Base-by-base conservation (phyloP, 441 rosid species). In the Aleurites moluccanus region DNA sequence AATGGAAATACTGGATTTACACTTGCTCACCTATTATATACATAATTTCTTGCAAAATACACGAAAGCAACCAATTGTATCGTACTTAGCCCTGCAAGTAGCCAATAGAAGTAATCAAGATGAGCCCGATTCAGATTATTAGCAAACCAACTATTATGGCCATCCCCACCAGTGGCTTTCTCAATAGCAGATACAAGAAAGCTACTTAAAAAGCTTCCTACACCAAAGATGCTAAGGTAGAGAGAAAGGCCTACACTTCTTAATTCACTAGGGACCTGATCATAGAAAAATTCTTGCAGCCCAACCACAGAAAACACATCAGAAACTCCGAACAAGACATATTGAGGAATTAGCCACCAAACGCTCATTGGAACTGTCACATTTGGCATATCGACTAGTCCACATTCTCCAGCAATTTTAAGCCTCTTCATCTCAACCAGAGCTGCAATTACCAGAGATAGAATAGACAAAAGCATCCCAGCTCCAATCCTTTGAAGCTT, bases 271-370 rank as follows among this genome's bases (percentile, higher is more conserved):
- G 95, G 93, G 56, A 86, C 90, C 78, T 91, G 92, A 75, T 86
- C 88, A 57, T 88, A 91, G 81, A 86, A 91, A 64, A 88, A 90
- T 67, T 92, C 97, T 75, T 90, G 91, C 27, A 88, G 86, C 45
- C 95, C 97, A 59, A 92, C 87, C 76, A 89, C 75, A 10, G 88
- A 67, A 50, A 92, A 84, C 59, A 79, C 88, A 52, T 89, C 88
- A 5, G 92, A 57, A 56, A 88, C 60, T 42, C 93, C 95, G 2
- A 59, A 78, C 52, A 90, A 50, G 6, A 86, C 74, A 62, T 88
- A 87, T 62, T 88, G 92, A 65, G 97, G 95, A 76, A 87, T 69
- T 78, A 92, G 57, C 95, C 95, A 92, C 87, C 90, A 88, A 28
- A 89, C 79, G 57, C 89, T 88, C 91, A 89, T 88, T 18, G 93